These are phyloP conservation scores for Thelephora ganbajun DNA, from an alignment of 768 basidiomycete genomes.

Conservation along the genomic window DNA sequence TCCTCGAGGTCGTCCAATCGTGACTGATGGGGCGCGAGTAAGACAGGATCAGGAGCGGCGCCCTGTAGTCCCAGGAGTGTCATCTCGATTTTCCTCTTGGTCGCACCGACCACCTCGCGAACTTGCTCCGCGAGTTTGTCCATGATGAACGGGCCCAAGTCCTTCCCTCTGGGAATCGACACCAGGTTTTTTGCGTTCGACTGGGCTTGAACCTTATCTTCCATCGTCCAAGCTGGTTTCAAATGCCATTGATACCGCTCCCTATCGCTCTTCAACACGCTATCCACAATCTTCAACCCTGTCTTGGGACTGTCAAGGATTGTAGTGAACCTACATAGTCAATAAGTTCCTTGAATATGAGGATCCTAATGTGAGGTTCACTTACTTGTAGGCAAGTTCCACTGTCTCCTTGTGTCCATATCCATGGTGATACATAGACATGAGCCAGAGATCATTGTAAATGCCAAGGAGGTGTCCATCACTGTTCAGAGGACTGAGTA, in stretches of 20 bases:
- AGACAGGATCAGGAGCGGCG: neutral
- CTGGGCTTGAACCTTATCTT: constrained; percentile 5
- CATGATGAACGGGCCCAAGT: constrained; percentile 27
- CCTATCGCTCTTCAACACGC: constrained; percentile 19
- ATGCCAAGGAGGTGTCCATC: constrained; percentile 28
- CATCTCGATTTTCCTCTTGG: constrained; percentile 16
- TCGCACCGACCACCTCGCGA: constrained; percentile 10
- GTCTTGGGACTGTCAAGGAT: constrained; percentile 50
- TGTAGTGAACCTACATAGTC: constrained; percentile 29
- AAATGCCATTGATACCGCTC: constrained; percentile 11
- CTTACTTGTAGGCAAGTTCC: constrained; percentile 40
- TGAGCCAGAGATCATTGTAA: constrained; percentile 41
- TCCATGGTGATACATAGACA: constrained; percentile 36
- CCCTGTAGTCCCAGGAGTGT: constrained; percentile 10
- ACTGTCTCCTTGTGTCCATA: constrained; percentile 35
- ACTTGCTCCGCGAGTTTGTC: constrained; percentile 22
- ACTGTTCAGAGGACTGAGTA: constrained; percentile 31
- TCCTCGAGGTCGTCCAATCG: constrained; percentile 20
- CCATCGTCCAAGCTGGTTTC: constrained; percentile 16
- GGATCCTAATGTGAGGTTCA: neutral
- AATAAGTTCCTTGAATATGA: neutral
- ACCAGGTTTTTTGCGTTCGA: constrained; percentile 13
- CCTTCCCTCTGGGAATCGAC: constrained; percentile 11
- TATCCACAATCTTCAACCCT: constrained; percentile 29
- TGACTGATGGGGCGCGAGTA: neutral